Evolutionary conservation across 23 red algal species (phyloP), one percentile per base, ranked within the genome.

Genomic region (Agarophyton chilense): DNA sequence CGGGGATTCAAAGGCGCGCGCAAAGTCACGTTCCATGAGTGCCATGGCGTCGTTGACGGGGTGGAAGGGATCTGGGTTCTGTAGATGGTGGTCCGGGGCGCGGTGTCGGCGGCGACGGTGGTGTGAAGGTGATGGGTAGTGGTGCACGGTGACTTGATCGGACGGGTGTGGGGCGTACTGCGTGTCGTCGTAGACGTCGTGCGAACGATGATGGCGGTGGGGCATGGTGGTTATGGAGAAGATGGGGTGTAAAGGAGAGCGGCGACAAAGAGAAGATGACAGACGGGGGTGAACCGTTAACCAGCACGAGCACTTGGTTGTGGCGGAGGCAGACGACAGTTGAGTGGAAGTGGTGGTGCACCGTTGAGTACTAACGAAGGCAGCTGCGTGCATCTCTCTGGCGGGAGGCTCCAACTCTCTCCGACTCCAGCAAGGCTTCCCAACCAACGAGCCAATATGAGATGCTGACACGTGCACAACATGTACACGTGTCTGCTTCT

Each of bases 171-270:
- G 57, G 11, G 57, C 58, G n/a, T 64, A 68, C 58, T 61, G 80
- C 29, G 85, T 89, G 85, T 89, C 85, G 52, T 89, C 85, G 58
- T 89, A 89, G 54, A 89, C 36, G 40, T 89, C 85, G 57, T 89
- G 52, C 35, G 36, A 31, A 74, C 82, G 77, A 38, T 50, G 50
- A 50, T 74, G 21, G 8, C 41, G 68, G 24, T 74, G 68, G 40
- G 68, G 68, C 68, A 74, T 74, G 39, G 68, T 74, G 44, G 44
- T 9, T 55, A 55, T n/a, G 21, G 21, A 4, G 52, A 17, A n/a
- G 52, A 55, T 3, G 19, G 4, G 8, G 52, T 9, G 44, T 47
- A 6, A 61, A 31, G 56, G 6, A 17, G 56, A 61, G 19, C 7
- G 19, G 56, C 26, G 19, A 31, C 19, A 31, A 61, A 61, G 8